Percentiles rank a stretch among this genome's conserved stretches.
phyloP scores from a whole-genome alignment of 2,329 filamentous ascomycete genomes.

The Chlorencoelia australis region DNA sequence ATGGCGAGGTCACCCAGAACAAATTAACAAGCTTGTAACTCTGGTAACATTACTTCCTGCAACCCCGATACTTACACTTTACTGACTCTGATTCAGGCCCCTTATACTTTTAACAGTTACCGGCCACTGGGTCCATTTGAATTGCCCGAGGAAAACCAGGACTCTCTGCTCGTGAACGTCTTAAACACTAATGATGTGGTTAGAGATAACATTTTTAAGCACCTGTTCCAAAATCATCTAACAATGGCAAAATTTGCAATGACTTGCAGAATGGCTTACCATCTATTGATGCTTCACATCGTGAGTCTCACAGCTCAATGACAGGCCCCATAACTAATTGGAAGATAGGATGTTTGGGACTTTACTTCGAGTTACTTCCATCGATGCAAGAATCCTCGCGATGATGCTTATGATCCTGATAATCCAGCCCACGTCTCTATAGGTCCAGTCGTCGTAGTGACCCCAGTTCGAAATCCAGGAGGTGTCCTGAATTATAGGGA shows the following conservation, averaged over 20 bases:
- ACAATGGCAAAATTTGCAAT: neutral
- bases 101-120: neutral
- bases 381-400: constrained; percentile 1
- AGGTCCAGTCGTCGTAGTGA: constrained; percentile 1
- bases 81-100: no score
- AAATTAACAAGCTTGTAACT: neutral
- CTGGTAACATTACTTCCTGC: neutral
- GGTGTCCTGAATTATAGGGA: constrained; percentile 4
- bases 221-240: neutral
- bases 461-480: neutral
- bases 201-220: constrained; percentile 1
- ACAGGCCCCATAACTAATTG: neutral
- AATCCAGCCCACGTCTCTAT: no score
- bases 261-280: constrained; percentile 1
- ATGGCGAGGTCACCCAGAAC: neutral
- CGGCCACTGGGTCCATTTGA: neutral
- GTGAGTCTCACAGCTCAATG: neutral
- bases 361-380: constrained; percentile 1
- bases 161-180: neutral
- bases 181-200: neutral
- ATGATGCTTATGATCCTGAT: neutral
- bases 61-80: neutral
- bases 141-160: neutral
- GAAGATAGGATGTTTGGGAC: constrained; percentile 3
- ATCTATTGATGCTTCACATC: constrained; percentile 1